Base-by-base conservation (phyloP, 2,329 filamentous ascomycete species). In the Diplocarpon rosae region DNA sequence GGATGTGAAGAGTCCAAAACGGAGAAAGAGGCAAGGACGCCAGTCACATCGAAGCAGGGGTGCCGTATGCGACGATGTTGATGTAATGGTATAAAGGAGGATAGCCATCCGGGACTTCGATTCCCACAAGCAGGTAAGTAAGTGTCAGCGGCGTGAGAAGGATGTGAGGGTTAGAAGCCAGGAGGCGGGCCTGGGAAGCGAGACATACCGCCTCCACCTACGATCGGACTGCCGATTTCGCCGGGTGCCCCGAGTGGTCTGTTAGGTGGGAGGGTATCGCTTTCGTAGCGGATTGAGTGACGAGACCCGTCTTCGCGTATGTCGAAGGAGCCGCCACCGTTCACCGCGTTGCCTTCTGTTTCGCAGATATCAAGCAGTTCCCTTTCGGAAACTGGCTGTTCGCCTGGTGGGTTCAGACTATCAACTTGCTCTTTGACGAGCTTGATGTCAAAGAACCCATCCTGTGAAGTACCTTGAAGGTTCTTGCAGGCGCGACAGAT, bases 321-420 rank as follows among this genome's bases (percentile, higher is more conserved):
- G n/a, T 84, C 78, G 59, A 98, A 93, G 20, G 75, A 82, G n/a
- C 92, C 92, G 36, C 90, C 90, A 37, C 92, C 92, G 57, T 96
- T 96, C 47, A 81, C 78, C 2, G 69, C 62, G 56, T 83, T 93
- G 46, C 92, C 92, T 61, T 95, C 86, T 0, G 90, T 95, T 57
- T 96, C 90, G 62, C 85, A 92, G 47, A 54, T 84, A 46, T 85
- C 79, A 32, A 90, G 71, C 55, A 96, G 72, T 57, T 95, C 89
- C 20, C 72, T 58, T 69, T 78, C 63, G 52, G 70, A 62, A 69
- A 77, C 56, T 2, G 62, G 56, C 6, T 65, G 62, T 13, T 63
- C 56, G 20, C 68, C 60, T 20, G 71, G 64, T 46, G 81, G 75
- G 43, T 70, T 70, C n/a, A 73, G 66, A 29, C 68, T 67, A 43